A percentile compares a stretch with the other conserved stretches of the same genome.
These are phyloP conservation scores for Oxytropis ochrocephala DNA, from an alignment of 306 rosid genomes.

Conservation along the genomic window DNA sequence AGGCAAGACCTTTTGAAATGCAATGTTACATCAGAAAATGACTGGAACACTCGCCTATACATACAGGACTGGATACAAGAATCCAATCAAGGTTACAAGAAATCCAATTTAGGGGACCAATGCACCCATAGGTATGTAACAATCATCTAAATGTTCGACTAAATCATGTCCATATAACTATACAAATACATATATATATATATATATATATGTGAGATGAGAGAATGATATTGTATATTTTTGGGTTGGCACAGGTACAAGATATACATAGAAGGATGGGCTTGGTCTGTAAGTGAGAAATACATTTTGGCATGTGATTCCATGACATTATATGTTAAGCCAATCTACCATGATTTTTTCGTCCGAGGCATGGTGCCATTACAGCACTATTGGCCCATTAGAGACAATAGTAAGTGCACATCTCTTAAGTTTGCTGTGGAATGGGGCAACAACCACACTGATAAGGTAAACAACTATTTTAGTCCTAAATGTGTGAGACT, in stretches of 20 bases:
- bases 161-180: too few relatives aligned
- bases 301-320: slow-evolving; percentile 79
- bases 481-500: too few relatives aligned
- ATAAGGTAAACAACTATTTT: slow-evolving; percentile 12
- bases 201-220: too few relatives aligned
- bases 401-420: slow-evolving; percentile 48
- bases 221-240: too few relatives aligned
- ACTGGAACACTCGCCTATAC: slow-evolving; percentile 65
- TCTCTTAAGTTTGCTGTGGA: slow-evolving; percentile 82
- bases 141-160: too few relatives aligned
- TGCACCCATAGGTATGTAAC: slow-evolving; percentile 57
- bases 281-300: slow-evolving; percentile 91
- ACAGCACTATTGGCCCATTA: slow-evolving; percentile 84
- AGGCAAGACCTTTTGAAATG: slow-evolving; percentile 62
- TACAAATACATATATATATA: too few relatives aligned
- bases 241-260: slow-evolving; percentile 41
- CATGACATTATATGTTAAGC: slow-evolving; percentile 42
- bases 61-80: slow-evolving; percentile 72
- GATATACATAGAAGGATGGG: slow-evolving; percentile 85
- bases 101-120: slow-evolving; percentile 60
- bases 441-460: slow-evolving; percentile 75
- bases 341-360: slow-evolving; percentile 60
- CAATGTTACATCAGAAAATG: slow-evolving; percentile 47
- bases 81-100: slow-evolving; percentile 55
- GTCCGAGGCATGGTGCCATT: slow-evolving; percentile 62